phyloP scores from a whole-genome alignment of 257 asterid genomes.

The Nicotiana knightiana region DNA sequence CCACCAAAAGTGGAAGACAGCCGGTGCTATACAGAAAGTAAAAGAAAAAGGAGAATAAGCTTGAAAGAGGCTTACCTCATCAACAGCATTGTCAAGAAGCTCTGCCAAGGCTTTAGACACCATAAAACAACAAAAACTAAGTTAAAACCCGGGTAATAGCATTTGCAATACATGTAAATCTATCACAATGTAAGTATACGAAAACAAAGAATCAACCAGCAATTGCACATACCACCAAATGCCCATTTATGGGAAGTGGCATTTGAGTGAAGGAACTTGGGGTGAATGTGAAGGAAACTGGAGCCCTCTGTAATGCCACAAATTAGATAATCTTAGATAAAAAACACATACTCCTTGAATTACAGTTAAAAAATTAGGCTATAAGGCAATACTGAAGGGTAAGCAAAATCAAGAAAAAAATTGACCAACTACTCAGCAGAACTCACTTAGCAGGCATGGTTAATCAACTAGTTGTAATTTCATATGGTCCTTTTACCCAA shows the following conservation, averaged over 20 bases:
- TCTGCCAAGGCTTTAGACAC: slow-evolving; percentile 81
- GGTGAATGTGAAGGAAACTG: slow-evolving; percentile 72
- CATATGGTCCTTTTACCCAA: neutral
- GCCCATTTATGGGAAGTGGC: slow-evolving; percentile 99
- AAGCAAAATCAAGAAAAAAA: neutral
- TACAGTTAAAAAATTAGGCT: neutral
- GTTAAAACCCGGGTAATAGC: neutral
- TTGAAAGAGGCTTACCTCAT: slow-evolving; percentile 51
- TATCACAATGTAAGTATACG: neutral
- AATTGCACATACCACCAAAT: slow-evolving; percentile 72
- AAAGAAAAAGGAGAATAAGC: neutral
- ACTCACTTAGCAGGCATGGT: neutral
- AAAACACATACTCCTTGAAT: neutral
- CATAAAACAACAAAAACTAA: neutral
- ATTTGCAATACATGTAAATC: slow-evolving; percentile 1
- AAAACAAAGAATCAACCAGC: neutral
- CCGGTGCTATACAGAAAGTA: neutral
- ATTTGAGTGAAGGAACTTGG: slow-evolving; percentile 93
- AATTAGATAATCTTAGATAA: neutral
- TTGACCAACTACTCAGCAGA: slow-evolving; percentile 3
- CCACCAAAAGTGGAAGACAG: neutral
- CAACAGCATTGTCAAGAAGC: slow-evolving; percentile 86
- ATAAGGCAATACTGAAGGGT: neutral
- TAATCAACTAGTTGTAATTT: neutral
- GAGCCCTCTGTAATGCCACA: slow-evolving; percentile 55